Evolutionary conservation across 768 basidiomycete genomes (phyloP), one percentile per base, ranked within the genome.

Genomic region (Pholiota molesta): DNA sequence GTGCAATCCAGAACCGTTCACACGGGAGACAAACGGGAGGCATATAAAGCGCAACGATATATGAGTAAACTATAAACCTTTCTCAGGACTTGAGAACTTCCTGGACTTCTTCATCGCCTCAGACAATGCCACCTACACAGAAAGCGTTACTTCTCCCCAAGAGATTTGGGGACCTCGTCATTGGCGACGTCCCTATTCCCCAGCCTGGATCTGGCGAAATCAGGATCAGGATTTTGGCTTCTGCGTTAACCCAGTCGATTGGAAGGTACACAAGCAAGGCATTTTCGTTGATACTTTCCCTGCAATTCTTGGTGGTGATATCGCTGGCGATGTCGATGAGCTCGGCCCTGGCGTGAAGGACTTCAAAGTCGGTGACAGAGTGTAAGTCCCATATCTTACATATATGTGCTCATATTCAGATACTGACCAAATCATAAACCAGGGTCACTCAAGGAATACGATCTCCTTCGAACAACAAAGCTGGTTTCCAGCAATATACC

Each of bases 401-500:
- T n/a, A 16, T n/a, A 10, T 19, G 5, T 19, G 10, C 9, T 49
- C 23, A 5, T 26, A 26, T 26, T 23, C 21, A 26, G 7, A 26
- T 49, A 13, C 23, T 49, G 4, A 49, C 17, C 47, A 37, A 26
- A 19, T 49, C 11, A 19, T 49, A 49, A 23, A 49, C 35, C 21
- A 62, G 58, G 9, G 61, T 62, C 28, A 17, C 40, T 60, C 77
- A 78, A 54, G 78, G 47, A 21, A 21, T 69, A 19, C 78, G 52
- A 4, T 16, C 74, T 19, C 14, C 35, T 13, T 16, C 14, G 35
- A 69, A 72, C 11, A 78, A 77, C 33, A 73, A 77, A 31, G 63
- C 68, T 62, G 74, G 74, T 39, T 83, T 78, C 62, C 85, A 86
- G 67, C 77, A 81, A 66, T 83, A 80, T 65, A 69, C 79, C 33